Conservation (phyloP, 2,329 filamentous ascomycete species). For the Alternaria infectoria region DNA sequence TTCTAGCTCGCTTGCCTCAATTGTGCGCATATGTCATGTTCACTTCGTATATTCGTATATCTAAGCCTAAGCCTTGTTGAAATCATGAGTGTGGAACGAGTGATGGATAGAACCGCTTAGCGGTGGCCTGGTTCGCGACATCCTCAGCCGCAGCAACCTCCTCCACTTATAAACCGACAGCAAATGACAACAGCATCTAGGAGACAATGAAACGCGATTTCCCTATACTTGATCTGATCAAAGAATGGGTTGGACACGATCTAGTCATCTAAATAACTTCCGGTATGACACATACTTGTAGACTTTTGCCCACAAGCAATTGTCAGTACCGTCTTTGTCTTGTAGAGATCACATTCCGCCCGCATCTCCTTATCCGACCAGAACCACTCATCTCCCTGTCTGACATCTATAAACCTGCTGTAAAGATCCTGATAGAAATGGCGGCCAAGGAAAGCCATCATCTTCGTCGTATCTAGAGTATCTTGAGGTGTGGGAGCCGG, state of each 20-base stretch:
- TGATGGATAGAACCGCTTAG: background rate
- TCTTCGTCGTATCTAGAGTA: conserved; percentile 24
- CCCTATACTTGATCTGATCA: background rate
- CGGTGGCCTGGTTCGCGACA: background rate
- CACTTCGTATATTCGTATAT: background rate
- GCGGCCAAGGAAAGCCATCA: conserved; percentile 36
- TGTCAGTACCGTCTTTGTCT: conserved; percentile 36
- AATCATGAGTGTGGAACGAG: background rate
- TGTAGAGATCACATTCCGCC: conserved; percentile 31
- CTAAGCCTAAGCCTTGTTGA: background rate
- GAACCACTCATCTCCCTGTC: conserved; percentile 36
- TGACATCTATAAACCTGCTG: conserved; percentile 21
- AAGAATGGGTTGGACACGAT: background rate
- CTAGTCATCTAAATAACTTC: conserved; percentile 30
- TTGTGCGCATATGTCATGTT: background rate
- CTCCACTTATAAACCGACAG: background rate
- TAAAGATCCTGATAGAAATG: conserved; percentile 36
- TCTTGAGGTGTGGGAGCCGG: conserved; percentile 27
- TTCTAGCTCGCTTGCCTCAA: background rate
- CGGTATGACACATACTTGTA: conserved; percentile 1
- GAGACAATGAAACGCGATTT: background rate
- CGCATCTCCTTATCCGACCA: conserved; percentile 29
- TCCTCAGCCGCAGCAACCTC: background rate
- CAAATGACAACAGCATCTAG: background rate
- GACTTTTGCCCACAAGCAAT: conserved; percentile 34